Evolutionary conservation across 148 eudicot species (phyloP).

Genomic region (Nepenthes mirabilis): DNA sequence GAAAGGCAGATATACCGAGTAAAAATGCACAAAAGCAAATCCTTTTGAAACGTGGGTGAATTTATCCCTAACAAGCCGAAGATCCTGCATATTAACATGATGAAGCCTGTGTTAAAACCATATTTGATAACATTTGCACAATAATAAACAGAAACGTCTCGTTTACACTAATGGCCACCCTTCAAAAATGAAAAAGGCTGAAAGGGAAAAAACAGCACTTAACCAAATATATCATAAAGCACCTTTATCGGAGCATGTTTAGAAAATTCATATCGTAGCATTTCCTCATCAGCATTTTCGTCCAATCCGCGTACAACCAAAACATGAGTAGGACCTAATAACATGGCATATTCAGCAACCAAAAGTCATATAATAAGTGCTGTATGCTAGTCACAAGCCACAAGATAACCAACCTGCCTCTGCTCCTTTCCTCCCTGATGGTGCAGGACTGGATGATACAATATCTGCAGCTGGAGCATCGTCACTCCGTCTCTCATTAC

Average conservation of each 20-base stretch:
- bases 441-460: constrained; percentile 46
- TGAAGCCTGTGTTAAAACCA: background rate
- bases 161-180: background rate
- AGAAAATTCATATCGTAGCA: constrained; percentile 97
- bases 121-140: background rate
- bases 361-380: background rate
- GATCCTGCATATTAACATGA: constrained; percentile 49
- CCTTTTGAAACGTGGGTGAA: constrained; percentile 97
- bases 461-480: constrained; percentile 93
- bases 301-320: constrained; percentile 98
- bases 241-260: constrained; percentile 98
- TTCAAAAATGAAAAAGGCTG: background rate
- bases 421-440: constrained; percentile 61
- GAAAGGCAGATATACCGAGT: constrained; percentile 38
- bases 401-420: constrained; percentile 65
- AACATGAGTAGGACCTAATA: constrained; percentile 90
- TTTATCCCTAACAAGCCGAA: constrained; percentile 95
- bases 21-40: constrained; percentile 87
- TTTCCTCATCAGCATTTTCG: constrained; percentile 98
- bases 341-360: constrained; percentile 9
- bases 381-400: constrained; percentile 2
- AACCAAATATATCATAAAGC: background rate
- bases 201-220: background rate
- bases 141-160: background rate
- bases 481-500: constrained; percentile 84